Base-by-base conservation (phyloP, 495 filamentous ascomycete genomes). In the Jackrogersella multiformis region DNA sequence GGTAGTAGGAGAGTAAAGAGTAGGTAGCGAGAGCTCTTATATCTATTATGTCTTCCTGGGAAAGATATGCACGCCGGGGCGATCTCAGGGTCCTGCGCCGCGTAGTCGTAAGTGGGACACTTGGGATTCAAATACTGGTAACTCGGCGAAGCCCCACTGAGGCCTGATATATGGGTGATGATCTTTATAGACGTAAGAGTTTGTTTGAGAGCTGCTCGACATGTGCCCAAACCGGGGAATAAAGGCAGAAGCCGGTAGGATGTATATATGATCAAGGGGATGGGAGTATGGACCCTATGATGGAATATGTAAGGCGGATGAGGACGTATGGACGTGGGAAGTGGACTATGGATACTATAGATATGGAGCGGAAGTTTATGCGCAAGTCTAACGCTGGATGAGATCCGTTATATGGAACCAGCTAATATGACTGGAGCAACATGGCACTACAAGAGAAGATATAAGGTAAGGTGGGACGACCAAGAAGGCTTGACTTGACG, bases 351-450 rank as follows among this genome's bases (percentile, higher is more conserved):
- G 67, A 32, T 46, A 62, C 6, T 38, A 44, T 56, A 44, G 52
- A 49, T 44, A 68, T 63, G 59, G 60, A 61, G 55, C 52, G 63
- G 58, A 57, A 66, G 62, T 66, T 66, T 66, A 70, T 66, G 63
- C 58, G 56, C 16, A 18, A 61, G 57, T 41, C 53, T 51, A 45
- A 61, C 32, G 38, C 48, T 69, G 62, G 58, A 70, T 39, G 38
- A 67, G 68, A 70, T 73, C 66, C 65, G 58, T 71, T 73, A 74
- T 73, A 73, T n/a, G n/a, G n/a, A 73, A 70, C 56, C 57, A 71
- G 64, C 16, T n/a, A 45, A 60, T 52, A 45, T 45, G 44, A 74
- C 60, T 73, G 70, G 70, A 74, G 59, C 73, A 71, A 74, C 73
- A 70, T 74, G 73, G 73, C 73, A 71, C 59, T 57, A 72, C 70